phyloP scores from a whole-genome alignment of 2,329 filamentous ascomycete genomes.

The Monosporascus sp. region DNA sequence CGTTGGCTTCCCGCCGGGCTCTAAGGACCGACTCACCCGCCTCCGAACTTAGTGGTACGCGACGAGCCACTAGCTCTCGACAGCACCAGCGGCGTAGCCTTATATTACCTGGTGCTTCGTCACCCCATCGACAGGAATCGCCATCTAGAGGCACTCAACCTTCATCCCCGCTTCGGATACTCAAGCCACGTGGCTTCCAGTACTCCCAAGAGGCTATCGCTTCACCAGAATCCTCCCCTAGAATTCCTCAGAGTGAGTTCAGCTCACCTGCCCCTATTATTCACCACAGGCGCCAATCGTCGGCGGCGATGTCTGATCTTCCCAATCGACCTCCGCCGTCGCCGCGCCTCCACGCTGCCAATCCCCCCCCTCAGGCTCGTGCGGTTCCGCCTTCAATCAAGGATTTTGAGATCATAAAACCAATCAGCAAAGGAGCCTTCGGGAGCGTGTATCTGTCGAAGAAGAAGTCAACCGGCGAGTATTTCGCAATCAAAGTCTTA shows the following conservation, averaged over 20 bases:
- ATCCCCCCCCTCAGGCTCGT: slow-evolving; percentile 74
- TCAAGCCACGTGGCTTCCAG: slow-evolving; percentile 66
- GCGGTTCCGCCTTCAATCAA: slow-evolving; percentile 95
- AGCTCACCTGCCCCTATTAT: slow-evolving; percentile 63
- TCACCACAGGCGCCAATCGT: slow-evolving; percentile 81
- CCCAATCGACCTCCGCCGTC: slow-evolving; percentile 69
- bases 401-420: slow-evolving; percentile 98
- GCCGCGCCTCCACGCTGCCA: slow-evolving; percentile 71
- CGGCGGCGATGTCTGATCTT: slow-evolving; percentile 71
- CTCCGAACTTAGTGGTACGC: slow-evolving; percentile 74
- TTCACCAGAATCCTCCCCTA: slow-evolving; percentile 86
- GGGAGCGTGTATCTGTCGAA: slow-evolving; percentile 97
- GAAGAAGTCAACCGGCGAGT: slow-evolving; percentile 97
- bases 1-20: slow-evolving; percentile 60
- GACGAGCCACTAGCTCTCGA: slow-evolving; percentile 69
- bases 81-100: slow-evolving; percentile 85
- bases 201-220: slow-evolving; percentile 59
- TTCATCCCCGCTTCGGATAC: slow-evolving; percentile 80
- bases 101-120: slow-evolving; percentile 71
- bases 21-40: slow-evolving; percentile 82
- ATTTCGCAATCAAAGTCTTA: slow-evolving; percentile 96
- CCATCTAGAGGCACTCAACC: slow-evolving; percentile 71
- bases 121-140: slow-evolving; percentile 81
- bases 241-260: slow-evolving; percentile 77
- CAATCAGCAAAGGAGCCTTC: slow-evolving; percentile 97